These are phyloP conservation scores for Mycena vitilis DNA, from an alignment of 768 basidiomycete species.

Conservation along the genomic window DNA sequence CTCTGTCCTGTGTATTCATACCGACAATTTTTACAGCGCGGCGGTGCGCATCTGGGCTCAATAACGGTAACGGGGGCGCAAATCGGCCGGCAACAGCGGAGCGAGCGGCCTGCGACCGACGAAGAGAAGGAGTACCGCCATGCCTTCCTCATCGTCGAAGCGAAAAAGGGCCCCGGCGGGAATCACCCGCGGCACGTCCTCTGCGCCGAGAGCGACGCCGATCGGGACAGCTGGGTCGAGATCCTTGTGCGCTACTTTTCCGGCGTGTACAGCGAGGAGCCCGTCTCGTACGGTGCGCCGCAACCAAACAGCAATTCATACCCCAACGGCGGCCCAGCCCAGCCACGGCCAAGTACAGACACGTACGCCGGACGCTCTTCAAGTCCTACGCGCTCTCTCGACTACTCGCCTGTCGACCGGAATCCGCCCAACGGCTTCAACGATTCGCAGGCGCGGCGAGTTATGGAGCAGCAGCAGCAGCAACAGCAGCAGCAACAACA, in stretches of 20 bases:
- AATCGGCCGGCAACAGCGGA: constrained; percentile 93
- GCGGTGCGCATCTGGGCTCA: constrained; percentile 91
- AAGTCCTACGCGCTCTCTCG: constrained; percentile 68
- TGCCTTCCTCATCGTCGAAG: constrained; percentile 96
- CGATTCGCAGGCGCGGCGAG: constrained; percentile 55
- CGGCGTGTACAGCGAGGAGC: constrained; percentile 82
- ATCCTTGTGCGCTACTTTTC: constrained; percentile 90
- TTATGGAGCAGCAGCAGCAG: constrained; percentile 50
- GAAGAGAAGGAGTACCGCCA: constrained; percentile 97
- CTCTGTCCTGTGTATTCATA: constrained; percentile 16
- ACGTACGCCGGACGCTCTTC: constrained; percentile 34
- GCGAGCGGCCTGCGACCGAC: constrained; percentile 64
- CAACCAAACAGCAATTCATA: constrained; percentile 7
- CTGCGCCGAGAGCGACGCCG: constrained; percentile 95
- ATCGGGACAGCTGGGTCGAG: constrained; percentile 95
- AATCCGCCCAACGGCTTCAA: constrained; percentile 42
- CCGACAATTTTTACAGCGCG: constrained; percentile 65
- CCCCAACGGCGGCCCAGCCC: constrained; percentile 27
- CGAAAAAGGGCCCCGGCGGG: constrained; percentile 76
- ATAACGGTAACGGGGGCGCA: constrained; percentile 93
- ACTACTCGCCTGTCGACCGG: constrained; percentile 60
- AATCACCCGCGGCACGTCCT: constrained; percentile 88
- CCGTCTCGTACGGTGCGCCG: constrained; percentile 53
- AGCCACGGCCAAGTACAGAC: constrained; percentile 33
- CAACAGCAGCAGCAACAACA: constrained; percentile 49